phyloP scores from a whole-genome alignment of 805 yeast genomes.

The Candida argentea region DNA sequence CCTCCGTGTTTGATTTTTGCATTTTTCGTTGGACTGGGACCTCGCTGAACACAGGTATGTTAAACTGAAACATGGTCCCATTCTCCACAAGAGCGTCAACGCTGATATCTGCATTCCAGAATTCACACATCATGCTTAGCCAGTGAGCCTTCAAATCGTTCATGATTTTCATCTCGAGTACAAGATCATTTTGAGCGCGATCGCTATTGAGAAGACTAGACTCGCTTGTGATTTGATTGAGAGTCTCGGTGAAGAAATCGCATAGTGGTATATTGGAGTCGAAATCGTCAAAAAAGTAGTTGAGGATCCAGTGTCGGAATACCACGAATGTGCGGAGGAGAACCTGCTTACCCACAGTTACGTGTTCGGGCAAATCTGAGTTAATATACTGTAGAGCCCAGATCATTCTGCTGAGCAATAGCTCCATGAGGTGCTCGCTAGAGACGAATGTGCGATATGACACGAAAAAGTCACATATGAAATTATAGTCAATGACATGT shows the following conservation, averaged over 20 bases:
- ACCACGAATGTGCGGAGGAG: slow-evolving; percentile 78
- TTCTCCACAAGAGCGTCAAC: slow-evolving; percentile 7
- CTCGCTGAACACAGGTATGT: slow-evolving; percentile 19
- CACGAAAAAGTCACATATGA: slow-evolving; percentile 77
- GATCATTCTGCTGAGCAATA: slow-evolving; percentile 53
- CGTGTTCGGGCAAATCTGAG: slow-evolving; percentile 14
- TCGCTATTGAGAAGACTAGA: slow-evolving; percentile 17
- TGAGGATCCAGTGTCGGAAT: slow-evolving; percentile 80
- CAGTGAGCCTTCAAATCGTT: slow-evolving; percentile 33
- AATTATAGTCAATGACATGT: slow-evolving; percentile 61
- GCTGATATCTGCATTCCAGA: slow-evolving; percentile 18
- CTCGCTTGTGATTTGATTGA: slow-evolving; percentile 26
- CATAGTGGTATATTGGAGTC: slow-evolving; percentile 21
- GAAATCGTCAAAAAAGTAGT: slow-evolving; percentile 80
- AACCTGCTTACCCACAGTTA: slow-evolving; percentile 50
- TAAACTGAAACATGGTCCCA: slow-evolving; percentile 9
- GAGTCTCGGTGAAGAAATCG: slow-evolving; percentile 37
- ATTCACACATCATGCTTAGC: slow-evolving; percentile 22
- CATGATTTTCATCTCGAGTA: slow-evolving; percentile 27
- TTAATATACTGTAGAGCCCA: slow-evolving; percentile 55
- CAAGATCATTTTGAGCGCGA: slow-evolving; percentile 8
- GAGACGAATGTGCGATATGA: slow-evolving; percentile 67
- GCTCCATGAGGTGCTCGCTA: slow-evolving; percentile 45
- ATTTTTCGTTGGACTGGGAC: slow-evolving; percentile 12
- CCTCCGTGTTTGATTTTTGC: slow-evolving; percentile 24